Conservation (phyloP, 495 filamentous ascomycete species). For the Hypoxylon rickii region DNA sequence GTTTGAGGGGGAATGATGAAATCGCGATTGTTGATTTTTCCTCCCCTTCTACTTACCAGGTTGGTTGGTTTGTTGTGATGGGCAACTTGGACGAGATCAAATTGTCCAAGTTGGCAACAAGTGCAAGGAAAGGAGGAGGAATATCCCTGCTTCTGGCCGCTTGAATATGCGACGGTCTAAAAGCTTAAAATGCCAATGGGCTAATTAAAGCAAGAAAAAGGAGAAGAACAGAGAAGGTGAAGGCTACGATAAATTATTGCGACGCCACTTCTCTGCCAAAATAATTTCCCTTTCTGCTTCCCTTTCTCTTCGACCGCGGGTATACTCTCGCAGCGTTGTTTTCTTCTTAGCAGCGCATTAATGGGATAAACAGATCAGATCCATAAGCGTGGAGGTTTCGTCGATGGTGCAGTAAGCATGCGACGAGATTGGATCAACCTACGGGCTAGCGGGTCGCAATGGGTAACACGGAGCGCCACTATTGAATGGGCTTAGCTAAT, state of each 20-base stretch:
- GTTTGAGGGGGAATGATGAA: slow-evolving; percentile 10
- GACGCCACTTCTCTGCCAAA: slow-evolving; percentile 10
- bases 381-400: slow-evolving; percentile 7
- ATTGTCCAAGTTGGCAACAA: slow-evolving; percentile 18
- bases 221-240: slow-evolving; percentile 1
- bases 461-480: slow-evolving; percentile 31
- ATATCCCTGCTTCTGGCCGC: slow-evolving; percentile 21
- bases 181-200: slow-evolving; percentile 24
- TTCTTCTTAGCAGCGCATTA: slow-evolving; percentile 8
- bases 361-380: slow-evolving; percentile 20
- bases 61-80: slow-evolving; percentile 28
- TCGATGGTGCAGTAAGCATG: slow-evolving; percentile 20
- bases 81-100: slow-evolving; percentile 23
- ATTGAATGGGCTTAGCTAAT: slow-evolving; percentile 26
- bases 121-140: slow-evolving; percentile 20
- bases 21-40: slow-evolving; percentile 16
- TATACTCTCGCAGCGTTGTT: background rate
- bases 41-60: slow-evolving; percentile 18
- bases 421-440: slow-evolving; percentile 1
- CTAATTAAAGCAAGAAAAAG: slow-evolving; percentile 24
- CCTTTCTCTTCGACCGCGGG: background rate
- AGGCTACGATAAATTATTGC: slow-evolving; percentile 4
- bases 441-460: slow-evolving; percentile 26
- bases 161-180: slow-evolving; percentile 8
- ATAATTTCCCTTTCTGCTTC: too few relatives aligned